Evolutionary conservation across 257 asterid genomes (phyloP), one percentile per base, ranked within the genome.

Genomic region (Solanum lycopersicoides): DNA sequence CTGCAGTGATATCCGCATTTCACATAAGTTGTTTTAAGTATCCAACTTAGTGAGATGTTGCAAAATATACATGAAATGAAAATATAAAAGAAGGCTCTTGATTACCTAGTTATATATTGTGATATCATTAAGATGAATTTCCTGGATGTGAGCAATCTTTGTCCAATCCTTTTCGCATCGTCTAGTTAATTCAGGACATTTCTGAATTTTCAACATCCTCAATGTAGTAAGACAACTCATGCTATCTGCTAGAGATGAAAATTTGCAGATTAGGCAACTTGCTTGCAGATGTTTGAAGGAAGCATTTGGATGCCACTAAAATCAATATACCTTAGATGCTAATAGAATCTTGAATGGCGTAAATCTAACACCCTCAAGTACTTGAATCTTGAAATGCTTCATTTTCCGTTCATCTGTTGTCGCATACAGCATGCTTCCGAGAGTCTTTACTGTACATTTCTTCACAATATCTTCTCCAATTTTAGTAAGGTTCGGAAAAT

Each of bases 311-410:
- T 86, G 84, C 88, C 59, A n/a, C 88, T 86, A 56, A 86, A 80
- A 86, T 86, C 83, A 35, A 86, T 74, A 72, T 86, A 86, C 72
- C 88, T 74, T 47, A 86, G 34, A 73, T 86, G 88, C 50, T 86
- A n/a, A 86, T 86, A 28, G 88, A 86, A 37, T 41, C 66, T 41
- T 73, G 82, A 86, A 72, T 73, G 82, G 42, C 73, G 82, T 74
- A 37, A 86, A 72, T 56, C 71, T 10, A 50, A 47, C 7, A 80
- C 44, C 2, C 84, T 63, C 66, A 80, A 80, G 66, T 80, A 80
- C 28, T 80, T 80, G 84, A 80, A 80, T 80, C 68, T 80, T 45
- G 84, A 28, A 80, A 80, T 47, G 42, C 66, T n/a, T n/a, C n/a
- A n/a, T n/a, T n/a, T n/a, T n/a, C 28, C 21, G 6, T 32, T 66